Conservation (phyloP, 139 green algal genomes). For the Raphidocelis subcapitata region DNA sequence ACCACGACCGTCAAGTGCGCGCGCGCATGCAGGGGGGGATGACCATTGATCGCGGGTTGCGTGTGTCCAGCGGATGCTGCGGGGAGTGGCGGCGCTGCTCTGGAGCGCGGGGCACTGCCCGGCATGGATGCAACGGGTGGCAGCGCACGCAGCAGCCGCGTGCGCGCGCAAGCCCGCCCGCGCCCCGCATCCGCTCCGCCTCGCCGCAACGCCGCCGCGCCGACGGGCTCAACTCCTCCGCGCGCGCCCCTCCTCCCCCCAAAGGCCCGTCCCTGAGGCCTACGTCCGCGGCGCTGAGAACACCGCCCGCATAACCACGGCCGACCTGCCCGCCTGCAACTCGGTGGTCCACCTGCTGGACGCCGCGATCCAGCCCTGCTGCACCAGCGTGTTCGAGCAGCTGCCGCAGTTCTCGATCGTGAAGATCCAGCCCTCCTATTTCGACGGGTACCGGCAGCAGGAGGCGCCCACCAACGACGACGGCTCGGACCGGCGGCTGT, state of each 20-base stretch:
- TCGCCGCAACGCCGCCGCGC: too few species aligned
- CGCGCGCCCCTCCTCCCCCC: not conserved
- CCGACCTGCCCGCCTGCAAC: slow-evolving; percentile 22
- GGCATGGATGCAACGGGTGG: too few species aligned
- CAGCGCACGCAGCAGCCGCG: too few species aligned
- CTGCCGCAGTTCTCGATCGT: slow-evolving; percentile 16
- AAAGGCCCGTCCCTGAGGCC: not conserved
- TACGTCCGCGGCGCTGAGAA: slow-evolving; percentile 9
- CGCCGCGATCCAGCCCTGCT: slow-evolving; percentile 21
- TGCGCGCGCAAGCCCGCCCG: too few species aligned
- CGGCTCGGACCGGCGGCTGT: slow-evolving; percentile 18
- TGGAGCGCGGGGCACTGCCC: too few species aligned
- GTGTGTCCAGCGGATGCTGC: too few species aligned
- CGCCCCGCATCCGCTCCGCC: too few species aligned
- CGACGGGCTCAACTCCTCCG: too few species aligned
- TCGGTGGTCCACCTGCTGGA: slow-evolving; percentile 25
- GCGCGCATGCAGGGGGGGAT: too few species aligned
- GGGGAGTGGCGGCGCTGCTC: too few species aligned
- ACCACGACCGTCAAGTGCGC: not conserved
- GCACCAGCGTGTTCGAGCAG: slow-evolving; percentile 16
- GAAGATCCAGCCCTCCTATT: slow-evolving; percentile 20
- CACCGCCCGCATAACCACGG: not conserved
- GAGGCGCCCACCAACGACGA: not conserved
- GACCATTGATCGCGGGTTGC: too few species aligned
- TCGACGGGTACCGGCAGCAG: slow-evolving; percentile 9